These are phyloP conservation scores for Debaryomyces hansenii DNA, from an alignment of 805 yeast genomes.

Conservation along the genomic window DNA sequence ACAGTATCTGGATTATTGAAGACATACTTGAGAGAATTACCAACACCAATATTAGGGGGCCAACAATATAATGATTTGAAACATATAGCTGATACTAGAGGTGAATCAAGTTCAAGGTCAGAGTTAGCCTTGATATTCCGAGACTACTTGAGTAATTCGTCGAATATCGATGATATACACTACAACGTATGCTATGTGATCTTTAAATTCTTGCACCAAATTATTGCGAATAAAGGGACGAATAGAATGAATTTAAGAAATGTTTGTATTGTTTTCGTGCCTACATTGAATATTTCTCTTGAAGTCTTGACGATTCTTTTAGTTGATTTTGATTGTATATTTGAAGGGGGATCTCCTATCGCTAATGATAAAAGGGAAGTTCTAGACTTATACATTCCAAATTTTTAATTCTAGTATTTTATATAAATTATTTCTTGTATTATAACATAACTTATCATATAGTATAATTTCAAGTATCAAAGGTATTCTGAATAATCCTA, in stretches of 20 bases:
- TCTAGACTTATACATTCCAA: conserved; percentile 55
- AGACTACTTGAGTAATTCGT: conserved; percentile 29
- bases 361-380: conserved; percentile 45
- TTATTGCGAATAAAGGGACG: conserved; percentile 55
- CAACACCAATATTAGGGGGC: conserved; percentile 65
- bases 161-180: conserved; percentile 53
- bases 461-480: neutral
- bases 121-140: conserved; percentile 26
- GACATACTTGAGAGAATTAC: conserved; percentile 75
- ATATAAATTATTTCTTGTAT: neutral
- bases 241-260: conserved; percentile 88
- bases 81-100: conserved; percentile 6
- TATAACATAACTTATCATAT: neutral
- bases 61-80: conserved; percentile 33
- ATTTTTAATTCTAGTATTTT: conserved; percentile 21
- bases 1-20: conserved; percentile 86
- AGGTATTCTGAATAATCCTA: neutral
- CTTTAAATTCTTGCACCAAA: conserved; percentile 66
- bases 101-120: conserved; percentile 15
- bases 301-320: conserved; percentile 59
- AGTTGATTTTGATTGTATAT: conserved; percentile 61
- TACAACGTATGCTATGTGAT: conserved; percentile 61
- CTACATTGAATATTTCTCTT: conserved; percentile 70
- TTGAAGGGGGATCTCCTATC: conserved; percentile 50
- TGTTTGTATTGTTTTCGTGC: conserved; percentile 76